Conservation (phyloP, 306 rosid genomes). For the Potentilla sterilis region DNA sequence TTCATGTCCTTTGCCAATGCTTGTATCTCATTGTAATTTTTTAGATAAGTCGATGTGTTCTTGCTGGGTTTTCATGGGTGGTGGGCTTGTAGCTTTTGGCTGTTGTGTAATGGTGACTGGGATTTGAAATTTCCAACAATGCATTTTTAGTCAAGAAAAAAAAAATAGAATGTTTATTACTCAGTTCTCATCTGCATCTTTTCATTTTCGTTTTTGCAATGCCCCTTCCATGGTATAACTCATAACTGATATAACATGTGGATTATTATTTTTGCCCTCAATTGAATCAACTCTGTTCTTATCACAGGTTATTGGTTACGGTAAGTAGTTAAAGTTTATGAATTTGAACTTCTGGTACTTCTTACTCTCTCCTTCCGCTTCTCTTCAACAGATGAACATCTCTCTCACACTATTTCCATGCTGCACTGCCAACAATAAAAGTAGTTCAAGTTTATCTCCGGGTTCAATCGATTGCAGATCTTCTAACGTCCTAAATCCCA, state of each 20-base stretch:
- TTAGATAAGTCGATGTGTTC: slow-evolving; percentile 21
- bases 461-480: not conserved
- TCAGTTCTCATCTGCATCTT: not conserved
- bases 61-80: slow-evolving; percentile 34
- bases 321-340: no score
- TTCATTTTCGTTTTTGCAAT: not conserved
- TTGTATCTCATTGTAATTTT: slow-evolving; percentile 22
- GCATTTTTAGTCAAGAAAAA: slow-evolving; percentile 27
- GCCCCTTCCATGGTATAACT: not conserved
- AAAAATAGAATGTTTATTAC: slow-evolving; percentile 16
- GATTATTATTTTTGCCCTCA: no score
- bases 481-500: not conserved
- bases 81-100: slow-evolving; percentile 35
- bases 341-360: not conserved
- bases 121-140: slow-evolving; percentile 12
- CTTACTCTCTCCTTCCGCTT: not conserved
- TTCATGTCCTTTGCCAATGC: slow-evolving; percentile 11
- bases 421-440: not conserved
- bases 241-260: no score
- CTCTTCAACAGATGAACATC: not conserved
- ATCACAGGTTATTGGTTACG: no score
- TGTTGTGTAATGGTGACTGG: slow-evolving; percentile 20
- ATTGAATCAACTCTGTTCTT: no score
- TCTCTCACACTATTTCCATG: not conserved
- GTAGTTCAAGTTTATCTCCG: not conserved